Percentiles rank a stretch among this genome's conserved stretches.
Conservation (phyloP, 345 rosid species). For the Noccaea bulbosa region DNA sequence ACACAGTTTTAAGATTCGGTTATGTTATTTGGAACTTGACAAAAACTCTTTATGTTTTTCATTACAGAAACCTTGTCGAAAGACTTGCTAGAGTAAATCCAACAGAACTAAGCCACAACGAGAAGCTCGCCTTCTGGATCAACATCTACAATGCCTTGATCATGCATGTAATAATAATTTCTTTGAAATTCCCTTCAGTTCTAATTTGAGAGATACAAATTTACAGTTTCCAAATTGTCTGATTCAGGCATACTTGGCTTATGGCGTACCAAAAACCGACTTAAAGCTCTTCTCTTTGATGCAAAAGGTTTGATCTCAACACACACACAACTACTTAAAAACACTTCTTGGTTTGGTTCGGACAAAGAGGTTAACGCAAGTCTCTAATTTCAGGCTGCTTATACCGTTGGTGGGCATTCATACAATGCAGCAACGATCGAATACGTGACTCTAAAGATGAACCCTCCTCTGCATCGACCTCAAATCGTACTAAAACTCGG, state of each 20-base stretch:
- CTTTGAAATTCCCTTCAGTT: background rate
- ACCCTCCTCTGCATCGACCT: constrained; percentile 82
- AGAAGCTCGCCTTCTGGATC: constrained; percentile 98
- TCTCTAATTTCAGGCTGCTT: constrained; percentile 68
- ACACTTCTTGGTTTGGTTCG: constrained; percentile 27
- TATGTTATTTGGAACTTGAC: constrained; percentile 22
- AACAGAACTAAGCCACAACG: constrained; percentile 62
- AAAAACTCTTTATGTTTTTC: constrained; percentile 4
- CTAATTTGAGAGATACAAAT: constrained; percentile 1
- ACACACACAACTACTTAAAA: constrained; percentile 19
- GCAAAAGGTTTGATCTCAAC: constrained; percentile 74
- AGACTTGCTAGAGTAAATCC: constrained; percentile 87
- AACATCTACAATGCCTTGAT: constrained; percentile 93
- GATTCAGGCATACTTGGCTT: constrained; percentile 88
- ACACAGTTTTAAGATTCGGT: background rate
- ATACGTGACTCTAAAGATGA: constrained; percentile 79
- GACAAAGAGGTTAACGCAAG: constrained; percentile 23
- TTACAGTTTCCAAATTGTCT: constrained; percentile 1
- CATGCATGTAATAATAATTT: constrained; percentile 74
- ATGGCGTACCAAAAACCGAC: constrained; percentile 93
- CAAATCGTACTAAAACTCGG: constrained; percentile 60
- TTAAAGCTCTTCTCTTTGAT: constrained; percentile 89
- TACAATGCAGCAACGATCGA: constrained; percentile 82
- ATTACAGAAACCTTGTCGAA: constrained; percentile 79
- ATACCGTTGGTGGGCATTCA: constrained; percentile 91